Percentiles rank a stretch among this genome's conserved stretches.
phyloP scores from a whole-genome alignment of 768 basidiomycete genomes.

The Pluteus cervinus region DNA sequence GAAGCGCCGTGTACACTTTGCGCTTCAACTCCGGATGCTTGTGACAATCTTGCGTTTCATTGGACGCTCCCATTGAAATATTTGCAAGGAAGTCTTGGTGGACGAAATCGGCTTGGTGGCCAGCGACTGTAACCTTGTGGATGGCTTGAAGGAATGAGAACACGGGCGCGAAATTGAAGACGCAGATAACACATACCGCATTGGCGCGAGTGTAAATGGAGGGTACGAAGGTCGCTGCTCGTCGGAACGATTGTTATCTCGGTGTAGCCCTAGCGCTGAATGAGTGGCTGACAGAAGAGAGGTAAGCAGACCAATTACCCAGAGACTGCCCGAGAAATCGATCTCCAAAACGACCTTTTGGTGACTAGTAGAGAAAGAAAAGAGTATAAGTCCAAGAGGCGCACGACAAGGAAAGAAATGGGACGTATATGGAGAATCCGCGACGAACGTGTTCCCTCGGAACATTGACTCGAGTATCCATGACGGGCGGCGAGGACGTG shows the following conservation, averaged over 20 bases:
- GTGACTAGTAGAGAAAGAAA: slow-evolving; percentile 75
- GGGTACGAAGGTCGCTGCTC: slow-evolving; percentile 69
- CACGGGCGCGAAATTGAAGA: slow-evolving; percentile 4
- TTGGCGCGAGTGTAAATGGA: slow-evolving; percentile 87
- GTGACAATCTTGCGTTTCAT: slow-evolving; percentile 71
- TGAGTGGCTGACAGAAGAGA: slow-evolving; percentile 4
- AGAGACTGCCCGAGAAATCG: slow-evolving; percentile 83
- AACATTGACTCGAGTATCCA: slow-evolving; percentile 50
- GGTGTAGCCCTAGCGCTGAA: slow-evolving; percentile 69
- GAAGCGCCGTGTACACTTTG: slow-evolving; percentile 81
- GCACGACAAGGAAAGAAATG: slow-evolving; percentile 17
- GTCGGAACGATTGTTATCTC: slow-evolving; percentile 87
- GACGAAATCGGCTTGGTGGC: slow-evolving; percentile 69
- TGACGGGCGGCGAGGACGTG: slow-evolving; percentile 15
- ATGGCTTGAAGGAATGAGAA: slow-evolving; percentile 42
- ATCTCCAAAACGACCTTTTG: slow-evolving; percentile 95
- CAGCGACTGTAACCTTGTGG: slow-evolving; percentile 66
- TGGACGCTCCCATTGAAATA: slow-evolving; percentile 45
- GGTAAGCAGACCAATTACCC: slow-evolving; percentile 46
- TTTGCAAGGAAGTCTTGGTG: slow-evolving; percentile 72
- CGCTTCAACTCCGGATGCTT: slow-evolving; percentile 91
- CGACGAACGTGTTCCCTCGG: slow-evolving; percentile 77
- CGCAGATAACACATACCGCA: slow-evolving; percentile 52
- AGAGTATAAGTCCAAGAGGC: slow-evolving; percentile 31
- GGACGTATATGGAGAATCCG: slow-evolving; percentile 87